phyloP scores from a whole-genome alignment of 768 basidiomycete species.

The Tylopilus vinaceipallidus region DNA sequence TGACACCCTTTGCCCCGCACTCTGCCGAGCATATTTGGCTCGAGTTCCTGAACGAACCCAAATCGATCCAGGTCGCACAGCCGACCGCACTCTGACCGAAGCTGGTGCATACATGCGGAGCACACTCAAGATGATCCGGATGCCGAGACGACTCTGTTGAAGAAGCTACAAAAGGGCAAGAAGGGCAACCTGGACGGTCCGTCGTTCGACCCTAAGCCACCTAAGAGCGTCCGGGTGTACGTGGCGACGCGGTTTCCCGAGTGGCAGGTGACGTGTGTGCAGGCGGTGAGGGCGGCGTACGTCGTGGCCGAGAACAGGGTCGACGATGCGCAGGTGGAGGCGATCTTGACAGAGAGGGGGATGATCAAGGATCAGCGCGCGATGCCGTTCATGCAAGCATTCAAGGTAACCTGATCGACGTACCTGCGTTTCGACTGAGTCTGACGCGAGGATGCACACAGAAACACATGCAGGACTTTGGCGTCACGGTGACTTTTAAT shows the following conservation, averaged over 20 bases:
- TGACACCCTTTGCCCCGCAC: slow-evolving; percentile 89
- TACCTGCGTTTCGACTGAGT: background rate
- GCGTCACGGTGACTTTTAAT: slow-evolving; percentile 75
- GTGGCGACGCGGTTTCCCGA: slow-evolving; percentile 88
- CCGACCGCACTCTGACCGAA: slow-evolving; percentile 68
- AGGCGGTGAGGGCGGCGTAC: slow-evolving; percentile 69
- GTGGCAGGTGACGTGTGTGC: slow-evolving; percentile 88
- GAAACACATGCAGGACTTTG: slow-evolving; percentile 81
- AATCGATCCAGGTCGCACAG: slow-evolving; percentile 70
- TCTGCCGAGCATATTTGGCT: slow-evolving; percentile 91
- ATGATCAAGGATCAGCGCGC: slow-evolving; percentile 93
- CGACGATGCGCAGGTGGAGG: slow-evolving; percentile 78
- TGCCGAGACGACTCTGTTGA: slow-evolving; percentile 74
- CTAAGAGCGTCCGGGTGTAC: slow-evolving; percentile 85
- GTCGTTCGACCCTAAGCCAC: slow-evolving; percentile 81
- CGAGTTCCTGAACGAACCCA: slow-evolving; percentile 64
- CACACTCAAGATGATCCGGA: slow-evolving; percentile 92
- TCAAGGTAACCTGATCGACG: slow-evolving; percentile 78
- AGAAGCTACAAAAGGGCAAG: slow-evolving; percentile 78
- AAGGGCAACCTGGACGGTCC: slow-evolving; percentile 46
- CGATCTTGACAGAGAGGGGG: slow-evolving; percentile 63
- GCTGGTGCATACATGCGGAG: slow-evolving; percentile 83
- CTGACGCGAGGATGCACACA: slow-evolving; percentile 30
- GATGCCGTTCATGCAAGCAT: slow-evolving; percentile 92
- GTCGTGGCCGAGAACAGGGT: slow-evolving; percentile 56